Base-by-base conservation (phyloP, 805 yeast species). In the Candida stauntonica region DNA sequence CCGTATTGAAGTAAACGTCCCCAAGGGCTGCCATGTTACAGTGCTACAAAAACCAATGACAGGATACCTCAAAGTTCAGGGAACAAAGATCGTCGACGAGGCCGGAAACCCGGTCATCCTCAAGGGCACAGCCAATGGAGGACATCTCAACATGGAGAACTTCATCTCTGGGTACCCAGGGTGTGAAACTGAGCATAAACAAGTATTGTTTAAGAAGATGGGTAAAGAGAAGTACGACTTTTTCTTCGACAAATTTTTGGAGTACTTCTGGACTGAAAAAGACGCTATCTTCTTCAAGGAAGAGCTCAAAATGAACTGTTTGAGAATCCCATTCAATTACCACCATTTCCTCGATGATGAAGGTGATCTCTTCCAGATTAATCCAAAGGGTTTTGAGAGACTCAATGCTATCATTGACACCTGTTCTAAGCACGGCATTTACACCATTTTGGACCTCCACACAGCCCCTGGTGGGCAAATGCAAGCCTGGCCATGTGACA, bases 151-250 rank as follows among this genome's bases (percentile, higher is more conserved):
- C 52, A 72, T 72, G 76, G 77, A 72, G 52, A 72, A 72, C 53
- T 72, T 72, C 65, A 72, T 72, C 46, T 71, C 75, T 20, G 77
- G 77, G 5, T 72, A 66, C 46, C 74, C 76, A 13, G 77, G 77
- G 4, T 72, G 67, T 46, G 77, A 72, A 46, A 62, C 72, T 17
- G 75, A 72, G 47, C 74, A 70, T 46, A 69, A 69, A 45, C 43
- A 57, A 31, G 70, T 68, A 0, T 40, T 72, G 38, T 43, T 51
- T 39, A 38, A 47, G 28, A 63, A 51, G 29, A 62, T 72, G 41
- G 77, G 77, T 32, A 42, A 64, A 36, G 74, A 70, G 40, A 72
- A 72, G 50, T 67, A 60, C 46, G 63, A 69, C 29, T 72, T 48
- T 57, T 72, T 71, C 59, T 72, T 71, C 45, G 72, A 70, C 39